A percentile compares a stretch with the other conserved stretches of the same genome.
phyloP scores from a whole-genome alignment of 148 eudicot genomes.

The Simmondsia chinensis region DNA sequence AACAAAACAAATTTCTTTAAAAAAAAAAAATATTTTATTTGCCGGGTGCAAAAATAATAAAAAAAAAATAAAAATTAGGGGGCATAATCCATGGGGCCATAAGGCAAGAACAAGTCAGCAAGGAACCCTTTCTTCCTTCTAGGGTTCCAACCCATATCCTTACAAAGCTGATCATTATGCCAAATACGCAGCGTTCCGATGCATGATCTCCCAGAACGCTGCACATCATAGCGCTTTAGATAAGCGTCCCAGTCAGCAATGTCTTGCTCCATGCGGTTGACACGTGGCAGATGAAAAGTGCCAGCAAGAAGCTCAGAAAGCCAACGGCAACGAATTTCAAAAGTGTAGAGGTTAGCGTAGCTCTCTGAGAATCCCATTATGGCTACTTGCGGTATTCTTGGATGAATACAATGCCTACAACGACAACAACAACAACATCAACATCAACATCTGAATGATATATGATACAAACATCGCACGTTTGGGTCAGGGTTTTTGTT shows the following conservation, averaged over 20 bases:
- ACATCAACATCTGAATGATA: background rate
- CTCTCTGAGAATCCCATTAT: conserved; percentile 53
- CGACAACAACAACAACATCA: too few relatives aligned
- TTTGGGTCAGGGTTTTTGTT: too few relatives aligned
- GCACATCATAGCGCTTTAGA: conserved; percentile 26
- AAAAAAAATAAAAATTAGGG: background rate
- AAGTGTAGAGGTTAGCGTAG: conserved; percentile 39
- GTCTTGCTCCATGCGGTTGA: conserved; percentile 53
- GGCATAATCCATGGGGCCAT: conserved; percentile 51
- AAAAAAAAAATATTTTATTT: background rate
- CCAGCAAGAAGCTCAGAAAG: conserved; percentile 46
- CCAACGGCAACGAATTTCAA: conserved; percentile 57
- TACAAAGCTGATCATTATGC: conserved; percentile 67
- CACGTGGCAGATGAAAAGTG: conserved; percentile 42
- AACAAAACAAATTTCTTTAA: too few relatives aligned
- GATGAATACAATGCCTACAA: conserved; percentile 62
- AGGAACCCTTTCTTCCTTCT: conserved; percentile 45
- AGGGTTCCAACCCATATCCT: conserved; percentile 68
- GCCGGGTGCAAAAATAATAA: background rate
- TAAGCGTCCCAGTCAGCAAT: conserved; percentile 33
- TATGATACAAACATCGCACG: background rate
- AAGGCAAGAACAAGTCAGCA: conserved; percentile 51
- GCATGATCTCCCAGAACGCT: conserved; percentile 38
- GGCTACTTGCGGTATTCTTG: conserved; percentile 63
- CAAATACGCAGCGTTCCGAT: conserved; percentile 43